A percentile compares a stretch with the other conserved stretches of the same genome.
phyloP scores from a whole-genome alignment of 2,329 filamentous ascomycete species.

The Calonectria multiphialidica region DNA sequence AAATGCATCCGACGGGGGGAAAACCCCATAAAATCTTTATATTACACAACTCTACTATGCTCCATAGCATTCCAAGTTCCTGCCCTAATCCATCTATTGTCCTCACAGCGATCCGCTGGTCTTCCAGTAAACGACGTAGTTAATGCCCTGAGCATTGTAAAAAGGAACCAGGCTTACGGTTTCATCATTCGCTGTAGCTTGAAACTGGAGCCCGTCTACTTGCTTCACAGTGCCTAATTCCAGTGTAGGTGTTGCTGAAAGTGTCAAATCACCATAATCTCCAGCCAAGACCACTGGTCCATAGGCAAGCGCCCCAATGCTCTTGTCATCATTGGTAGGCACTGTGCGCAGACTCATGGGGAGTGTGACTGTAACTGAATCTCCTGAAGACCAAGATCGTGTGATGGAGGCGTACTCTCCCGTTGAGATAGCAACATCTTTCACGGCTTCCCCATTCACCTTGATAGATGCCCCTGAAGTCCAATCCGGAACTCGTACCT shows the following conservation, averaged over 20 bases:
- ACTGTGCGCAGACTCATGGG: conserved; percentile 59
- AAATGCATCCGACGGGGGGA: too few species aligned
- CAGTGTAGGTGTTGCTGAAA: conserved; percentile 46
- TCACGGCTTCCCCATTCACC: conserved; percentile 54
- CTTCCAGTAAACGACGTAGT: conserved; percentile 58
- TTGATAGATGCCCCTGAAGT: conserved; percentile 52
- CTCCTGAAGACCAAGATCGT: conserved; percentile 57
- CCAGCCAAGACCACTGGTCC: conserved; percentile 60
- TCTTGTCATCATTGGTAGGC: conserved; percentile 59
- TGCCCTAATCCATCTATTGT: neutral
- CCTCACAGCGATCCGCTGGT: conserved; percentile 21
- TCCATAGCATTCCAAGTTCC: too few species aligned
- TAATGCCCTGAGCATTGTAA: conserved; percentile 55
- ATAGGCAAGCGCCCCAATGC: conserved; percentile 58
- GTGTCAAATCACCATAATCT: conserved; percentile 53
- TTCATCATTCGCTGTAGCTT: conserved; percentile 46
- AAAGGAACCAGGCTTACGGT: conserved; percentile 52
- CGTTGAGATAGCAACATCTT: conserved; percentile 39
- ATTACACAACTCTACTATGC: too few species aligned
- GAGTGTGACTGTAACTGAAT: conserved; percentile 56
- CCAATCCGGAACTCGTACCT: conserved; percentile 63
- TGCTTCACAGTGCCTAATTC: conserved; percentile 45
- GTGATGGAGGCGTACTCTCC: conserved; percentile 56
- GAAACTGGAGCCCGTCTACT: conserved; percentile 46
- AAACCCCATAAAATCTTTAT: too few species aligned